These are phyloP conservation scores for Vitellaria paradoxa DNA, from an alignment of 179 eudicot genomes.

Conservation along the genomic window DNA sequence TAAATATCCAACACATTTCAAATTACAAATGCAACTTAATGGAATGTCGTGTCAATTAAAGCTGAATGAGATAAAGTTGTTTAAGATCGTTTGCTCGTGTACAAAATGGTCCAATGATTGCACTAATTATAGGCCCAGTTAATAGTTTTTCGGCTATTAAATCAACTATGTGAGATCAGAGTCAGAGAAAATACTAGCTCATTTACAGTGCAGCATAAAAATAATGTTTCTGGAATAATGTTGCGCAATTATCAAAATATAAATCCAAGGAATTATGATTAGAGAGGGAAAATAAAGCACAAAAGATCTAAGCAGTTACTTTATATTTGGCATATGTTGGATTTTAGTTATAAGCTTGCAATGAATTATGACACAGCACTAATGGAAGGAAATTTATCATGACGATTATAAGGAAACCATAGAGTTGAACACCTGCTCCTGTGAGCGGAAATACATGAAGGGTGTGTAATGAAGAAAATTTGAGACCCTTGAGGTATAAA, in stretches of 20 bases:
- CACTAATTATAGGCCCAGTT: background rate
- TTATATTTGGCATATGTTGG: background rate
- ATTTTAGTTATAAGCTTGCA: background rate
- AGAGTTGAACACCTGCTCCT: slow-evolving; percentile 63
- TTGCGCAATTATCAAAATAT: background rate
- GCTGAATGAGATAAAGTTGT: too few species aligned
- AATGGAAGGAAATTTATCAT: background rate
- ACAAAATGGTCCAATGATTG: too few species aligned
- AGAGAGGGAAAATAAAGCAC: background rate
- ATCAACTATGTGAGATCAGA: background rate
- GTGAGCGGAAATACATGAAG: slow-evolving; percentile 92
- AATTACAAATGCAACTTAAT: too few species aligned
- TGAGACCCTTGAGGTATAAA: slow-evolving; percentile 92
- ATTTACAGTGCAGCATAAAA: background rate
- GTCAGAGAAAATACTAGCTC: background rate
- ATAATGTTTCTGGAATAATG: background rate
- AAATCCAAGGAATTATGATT: background rate
- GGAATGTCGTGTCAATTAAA: too few species aligned
- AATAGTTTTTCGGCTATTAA: background rate
- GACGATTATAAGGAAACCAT: background rate
- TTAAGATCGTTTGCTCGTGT: too few species aligned
- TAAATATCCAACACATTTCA: too few species aligned
- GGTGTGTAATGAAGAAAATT: slow-evolving; percentile 94
- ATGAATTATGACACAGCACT: background rate
- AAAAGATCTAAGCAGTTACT: background rate